Percentiles rank a stretch among this genome's conserved stretches.
Evolutionary conservation across 2,329 filamentous ascomycete species (phyloP).

Genomic region (Paecilomyces formosus): DNA sequence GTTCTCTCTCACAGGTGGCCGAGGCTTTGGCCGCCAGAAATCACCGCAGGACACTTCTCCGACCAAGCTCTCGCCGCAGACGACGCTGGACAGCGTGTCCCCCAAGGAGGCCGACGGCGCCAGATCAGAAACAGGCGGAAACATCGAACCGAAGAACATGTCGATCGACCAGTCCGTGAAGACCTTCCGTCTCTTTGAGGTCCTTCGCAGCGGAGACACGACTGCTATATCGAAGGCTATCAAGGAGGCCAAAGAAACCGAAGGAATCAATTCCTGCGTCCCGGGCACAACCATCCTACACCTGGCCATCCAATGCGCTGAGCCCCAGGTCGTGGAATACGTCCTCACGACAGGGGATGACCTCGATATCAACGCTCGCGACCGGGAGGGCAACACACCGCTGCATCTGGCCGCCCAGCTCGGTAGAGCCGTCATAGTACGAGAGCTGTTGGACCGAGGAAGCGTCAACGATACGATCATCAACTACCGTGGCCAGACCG

Average conservation of each 20-base stretch:
- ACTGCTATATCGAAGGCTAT: slow-evolving; percentile 82
- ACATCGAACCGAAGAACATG: slow-evolving; percentile 26
- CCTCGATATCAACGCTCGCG: slow-evolving; percentile 80
- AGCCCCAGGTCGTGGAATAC: slow-evolving; percentile 86
- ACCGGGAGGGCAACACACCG: slow-evolving; percentile 90
- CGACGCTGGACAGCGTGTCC: slow-evolving; percentile 18
- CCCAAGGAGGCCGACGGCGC: slow-evolving; percentile 20
- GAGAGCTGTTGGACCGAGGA: slow-evolving; percentile 71
- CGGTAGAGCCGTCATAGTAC: slow-evolving; percentile 72
- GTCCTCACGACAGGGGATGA: slow-evolving; percentile 69
- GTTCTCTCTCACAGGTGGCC: slow-evolving; percentile 13
- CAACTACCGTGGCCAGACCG: slow-evolving; percentile 77
- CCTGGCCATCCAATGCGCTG: slow-evolving; percentile 90
- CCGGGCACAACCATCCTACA: slow-evolving; percentile 83
- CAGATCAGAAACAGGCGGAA: slow-evolving; percentile 25
- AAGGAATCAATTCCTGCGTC: slow-evolving; percentile 33
- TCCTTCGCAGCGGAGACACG: slow-evolving; percentile 82
- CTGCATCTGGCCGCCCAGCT: slow-evolving; percentile 81
- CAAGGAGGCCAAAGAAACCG: slow-evolving; percentile 48
- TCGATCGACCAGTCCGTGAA: slow-evolving; percentile 88
- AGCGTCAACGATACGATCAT: slow-evolving; percentile 80
- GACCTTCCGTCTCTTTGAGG: slow-evolving; percentile 91
- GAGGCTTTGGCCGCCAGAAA: slow-evolving; percentile 20
- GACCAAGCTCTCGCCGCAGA: slow-evolving; percentile 15
- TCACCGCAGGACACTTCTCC: slow-evolving; percentile 19